Evolutionary conservation across 2,329 filamentous ascomycete genomes (phyloP).

Genomic region (Colletotrichum incanum): DNA sequence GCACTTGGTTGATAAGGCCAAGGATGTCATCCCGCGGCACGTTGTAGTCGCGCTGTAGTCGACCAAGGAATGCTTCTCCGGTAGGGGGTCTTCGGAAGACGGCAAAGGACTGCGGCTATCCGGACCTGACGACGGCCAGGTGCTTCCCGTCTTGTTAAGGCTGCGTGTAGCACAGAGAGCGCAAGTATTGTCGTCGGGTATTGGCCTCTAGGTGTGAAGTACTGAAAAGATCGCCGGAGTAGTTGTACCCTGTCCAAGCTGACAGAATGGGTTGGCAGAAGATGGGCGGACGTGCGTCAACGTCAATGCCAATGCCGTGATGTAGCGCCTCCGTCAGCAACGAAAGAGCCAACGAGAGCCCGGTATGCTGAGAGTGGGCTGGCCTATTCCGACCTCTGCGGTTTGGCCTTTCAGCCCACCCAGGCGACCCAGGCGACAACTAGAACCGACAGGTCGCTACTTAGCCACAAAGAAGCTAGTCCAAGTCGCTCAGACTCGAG

Average conservation of each 20-base stretch:
- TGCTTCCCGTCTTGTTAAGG: slow-evolving; percentile 33
- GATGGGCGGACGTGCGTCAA: slow-evolving; percentile 21
- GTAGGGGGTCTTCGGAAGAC: slow-evolving; percentile 37
- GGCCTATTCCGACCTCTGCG: background rate
- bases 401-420: slow-evolving; percentile 4
- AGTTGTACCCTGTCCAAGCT: slow-evolving; percentile 6
- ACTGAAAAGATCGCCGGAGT: background rate
- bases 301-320: slow-evolving; percentile 36
- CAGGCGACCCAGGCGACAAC: background rate
- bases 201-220: background rate
- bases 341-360: background rate
- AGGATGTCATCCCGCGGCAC: slow-evolving; percentile 18
- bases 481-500: slow-evolving; percentile 4
- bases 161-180: slow-evolving; percentile 24
- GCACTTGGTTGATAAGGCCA: slow-evolving; percentile 40
- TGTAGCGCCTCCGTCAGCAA: slow-evolving; percentile 25
- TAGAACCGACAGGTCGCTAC: background rate
- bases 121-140: slow-evolving; percentile 32
- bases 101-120: slow-evolving; percentile 32
- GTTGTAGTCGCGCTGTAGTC: background rate
- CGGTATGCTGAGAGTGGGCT: background rate
- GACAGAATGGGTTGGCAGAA: slow-evolving; percentile 17
- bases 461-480: slow-evolving; percentile 13
- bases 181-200: slow-evolving; percentile 1
- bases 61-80: slow-evolving; percentile 27